Evolutionary conservation across 2,329 filamentous ascomycete genomes (phyloP).

Genomic region (Magnaporthiopsis incrustans): DNA sequence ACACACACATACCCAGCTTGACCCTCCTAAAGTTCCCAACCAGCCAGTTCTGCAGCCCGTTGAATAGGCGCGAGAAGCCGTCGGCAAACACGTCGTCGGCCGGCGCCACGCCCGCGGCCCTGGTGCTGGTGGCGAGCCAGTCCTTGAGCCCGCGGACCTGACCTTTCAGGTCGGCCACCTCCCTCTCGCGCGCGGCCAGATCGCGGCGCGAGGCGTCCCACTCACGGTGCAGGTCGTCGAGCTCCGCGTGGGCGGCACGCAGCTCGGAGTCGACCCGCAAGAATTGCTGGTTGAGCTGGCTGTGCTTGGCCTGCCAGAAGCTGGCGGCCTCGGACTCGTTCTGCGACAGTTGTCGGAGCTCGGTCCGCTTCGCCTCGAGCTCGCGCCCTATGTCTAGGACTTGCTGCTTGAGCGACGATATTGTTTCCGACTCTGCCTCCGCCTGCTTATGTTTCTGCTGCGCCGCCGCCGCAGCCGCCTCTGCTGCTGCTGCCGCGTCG

Average conservation of each 20-base stretch:
- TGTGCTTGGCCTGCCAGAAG: constrained; percentile 52
- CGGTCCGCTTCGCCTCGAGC: constrained; percentile 41
- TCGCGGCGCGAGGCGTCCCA: constrained; percentile 39
- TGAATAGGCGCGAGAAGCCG: constrained; percentile 52
- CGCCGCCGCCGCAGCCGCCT: too few species aligned
- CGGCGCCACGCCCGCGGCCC: constrained; percentile 53
- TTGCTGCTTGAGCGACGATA: neutral
- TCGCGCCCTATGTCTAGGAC: constrained; percentile 40
- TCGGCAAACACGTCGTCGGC: constrained; percentile 62
- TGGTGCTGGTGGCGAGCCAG: constrained; percentile 60
- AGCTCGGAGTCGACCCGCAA: constrained; percentile 45
- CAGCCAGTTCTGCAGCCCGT: constrained; percentile 67
- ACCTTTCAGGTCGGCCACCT: constrained; percentile 43
- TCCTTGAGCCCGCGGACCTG: constrained; percentile 63
- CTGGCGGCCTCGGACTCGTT: constrained; percentile 47
- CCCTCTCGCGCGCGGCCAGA: constrained; percentile 43
- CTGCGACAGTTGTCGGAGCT: constrained; percentile 45
- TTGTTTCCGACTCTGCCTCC: neutral
- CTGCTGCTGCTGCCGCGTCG: constrained; percentile 18
- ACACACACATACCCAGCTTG: constrained; percentile 39
- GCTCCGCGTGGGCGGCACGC: constrained; percentile 39
- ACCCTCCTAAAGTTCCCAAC: constrained; percentile 59
- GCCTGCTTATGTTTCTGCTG: constrained; percentile 20
- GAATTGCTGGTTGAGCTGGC: constrained; percentile 42
- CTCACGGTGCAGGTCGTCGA: constrained; percentile 41